phyloP scores from a whole-genome alignment of 371 early-diverging fungal genomes.

The Blakeslea trispora region DNA sequence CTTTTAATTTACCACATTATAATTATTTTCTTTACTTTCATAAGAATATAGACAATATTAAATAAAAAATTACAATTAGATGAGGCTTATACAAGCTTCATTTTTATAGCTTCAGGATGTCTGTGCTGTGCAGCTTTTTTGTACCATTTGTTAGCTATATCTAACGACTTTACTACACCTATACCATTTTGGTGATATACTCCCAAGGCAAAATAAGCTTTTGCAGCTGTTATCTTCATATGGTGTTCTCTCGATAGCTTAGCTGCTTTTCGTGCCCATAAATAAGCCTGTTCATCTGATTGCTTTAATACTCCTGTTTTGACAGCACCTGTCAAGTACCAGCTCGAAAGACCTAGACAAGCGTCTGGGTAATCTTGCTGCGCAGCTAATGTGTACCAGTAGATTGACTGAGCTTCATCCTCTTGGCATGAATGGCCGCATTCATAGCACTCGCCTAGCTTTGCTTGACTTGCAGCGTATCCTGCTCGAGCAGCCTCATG shows the following conservation, averaged over 20 bases:
- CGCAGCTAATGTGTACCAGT: constrained; percentile 93
- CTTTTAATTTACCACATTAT: neutral
- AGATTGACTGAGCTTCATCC: constrained; percentile 85
- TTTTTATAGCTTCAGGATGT: constrained; percentile 21
- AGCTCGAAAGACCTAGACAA: constrained; percentile 81
- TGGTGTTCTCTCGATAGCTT: constrained; percentile 38
- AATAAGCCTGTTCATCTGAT: constrained; percentile 75
- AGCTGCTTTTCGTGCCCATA: constrained; percentile 64
- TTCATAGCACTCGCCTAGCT: constrained; percentile 92
- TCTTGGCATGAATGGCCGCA: constrained; percentile 80
- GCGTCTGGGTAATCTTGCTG: constrained; percentile 79
- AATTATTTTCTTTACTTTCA: neutral
- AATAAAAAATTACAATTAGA: neutral
- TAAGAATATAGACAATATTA: neutral
- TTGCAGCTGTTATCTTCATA: constrained; percentile 67
- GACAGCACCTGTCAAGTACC: constrained; percentile 82
- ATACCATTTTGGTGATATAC: constrained; percentile 78
- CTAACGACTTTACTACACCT: constrained; percentile 45
- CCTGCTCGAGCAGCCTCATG: constrained; percentile 87
- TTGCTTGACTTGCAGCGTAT: constrained; percentile 89
- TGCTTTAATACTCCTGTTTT: constrained; percentile 65
- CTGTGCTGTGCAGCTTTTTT: constrained; percentile 24
- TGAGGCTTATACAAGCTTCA: neutral
- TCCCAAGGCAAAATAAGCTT: constrained; percentile 84
- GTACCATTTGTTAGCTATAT: constrained; percentile 23